Evolutionary conservation across 495 filamentous ascomycete species (phyloP), one percentile per base, ranked within the genome.

Genomic region (Podospora bellae-mahoneyi): DNA sequence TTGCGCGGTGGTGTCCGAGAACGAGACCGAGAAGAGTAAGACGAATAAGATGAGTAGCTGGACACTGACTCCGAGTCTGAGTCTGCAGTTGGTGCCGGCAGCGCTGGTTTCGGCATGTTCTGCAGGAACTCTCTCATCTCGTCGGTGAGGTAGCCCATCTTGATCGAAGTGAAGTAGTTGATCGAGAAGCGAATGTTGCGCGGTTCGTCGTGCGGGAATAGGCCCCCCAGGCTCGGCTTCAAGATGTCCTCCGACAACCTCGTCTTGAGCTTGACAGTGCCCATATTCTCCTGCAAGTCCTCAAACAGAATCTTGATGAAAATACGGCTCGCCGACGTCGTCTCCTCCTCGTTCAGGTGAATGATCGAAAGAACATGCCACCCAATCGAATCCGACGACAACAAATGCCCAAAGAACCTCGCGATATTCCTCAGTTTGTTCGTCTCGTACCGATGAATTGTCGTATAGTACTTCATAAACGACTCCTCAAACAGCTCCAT

Each of bases 231-330:
- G 73, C 87, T 91, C 60, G 92, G 87, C 65, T 89, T 89, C 16
- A 97, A 83, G 34, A 88, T 83, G 16, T 93, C 89, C 70, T 97
- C 92, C 73, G 85, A 88, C 71, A 97, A 80, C 23, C 90, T 88
- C 55, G 87, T 86, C 72, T 90, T 87, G 55, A 99, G 78, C 70
- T 89, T 91, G 60, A 86, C 83, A 82, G 96, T 86, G 61, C 95
- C 94, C 66, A 98, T 85, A 63, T 91, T 90, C 78, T 97, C 92
- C 15, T 87, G 86, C 10, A 99, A 83, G 71, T 97, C 93, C 76
- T 98, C 92, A 77, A 99, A 96, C 20, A 99, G 81, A 53, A 98
- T 97, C 81, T 96, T 97, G 83, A 98, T 91, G 75, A 97, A 99
- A 75, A 99, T 98, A 80, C 95, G 91, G 71, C 91, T 94, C 67